Evolutionary conservation across 306 rosid genomes (phyloP).

Genomic region (Vicia sativa): DNA sequence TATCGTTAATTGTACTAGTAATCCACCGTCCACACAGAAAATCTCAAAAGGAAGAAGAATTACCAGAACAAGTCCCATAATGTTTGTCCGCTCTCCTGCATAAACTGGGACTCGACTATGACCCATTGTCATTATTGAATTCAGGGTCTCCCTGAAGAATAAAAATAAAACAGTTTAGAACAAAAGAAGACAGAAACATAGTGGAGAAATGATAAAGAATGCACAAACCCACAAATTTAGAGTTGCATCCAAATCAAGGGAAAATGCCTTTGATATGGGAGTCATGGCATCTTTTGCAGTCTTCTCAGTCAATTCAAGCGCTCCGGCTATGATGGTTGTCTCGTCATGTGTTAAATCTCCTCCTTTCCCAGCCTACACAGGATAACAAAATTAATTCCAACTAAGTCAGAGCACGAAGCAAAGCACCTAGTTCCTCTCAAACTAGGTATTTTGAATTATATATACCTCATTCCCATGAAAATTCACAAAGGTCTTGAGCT

Average conservation of each 20-base stretch:
- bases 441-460: constrained; percentile 20
- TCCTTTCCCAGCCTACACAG: constrained; percentile 93
- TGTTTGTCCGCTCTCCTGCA: constrained; percentile 66
- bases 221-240: constrained; percentile 83
- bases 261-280: constrained; percentile 86
- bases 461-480: constrained; percentile 98
- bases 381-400: constrained; percentile 26
- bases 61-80: constrained; percentile 97
- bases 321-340: constrained; percentile 96
- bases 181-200: constrained; percentile 32
- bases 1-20: neutral
- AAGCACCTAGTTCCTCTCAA: constrained; percentile 5
- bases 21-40: constrained; percentile 29
- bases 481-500: constrained; percentile 91
- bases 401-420: constrained; percentile 35
- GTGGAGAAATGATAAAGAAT: constrained; percentile 39
- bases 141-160: constrained; percentile 75
- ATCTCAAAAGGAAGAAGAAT: constrained; percentile 31
- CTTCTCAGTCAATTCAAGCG: constrained; percentile 95
- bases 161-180: constrained; percentile 40
- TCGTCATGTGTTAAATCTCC: constrained; percentile 98
- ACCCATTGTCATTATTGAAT: constrained; percentile 84
- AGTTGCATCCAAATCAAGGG: constrained; percentile 93
- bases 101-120: constrained; percentile 98
- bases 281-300: constrained; percentile 99